Conservation (phyloP, 1,284 basidiomycete genomes). For the Anthracocystis panici-leucophaei region DNA sequence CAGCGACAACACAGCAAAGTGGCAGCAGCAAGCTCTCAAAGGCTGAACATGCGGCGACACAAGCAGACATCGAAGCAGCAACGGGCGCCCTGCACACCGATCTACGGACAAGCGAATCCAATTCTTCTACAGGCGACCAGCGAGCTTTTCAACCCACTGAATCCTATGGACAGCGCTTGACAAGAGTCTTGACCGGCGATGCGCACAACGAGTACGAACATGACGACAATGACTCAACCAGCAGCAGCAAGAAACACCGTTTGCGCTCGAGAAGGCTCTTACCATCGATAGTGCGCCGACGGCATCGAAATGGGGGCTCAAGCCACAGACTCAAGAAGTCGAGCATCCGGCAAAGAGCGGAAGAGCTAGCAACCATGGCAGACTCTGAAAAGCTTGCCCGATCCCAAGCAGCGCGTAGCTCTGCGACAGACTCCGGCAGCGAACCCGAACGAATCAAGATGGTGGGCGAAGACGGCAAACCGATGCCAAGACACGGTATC, state of each 20-base stretch:
- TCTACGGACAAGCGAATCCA: background rate
- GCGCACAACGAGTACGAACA: background rate
- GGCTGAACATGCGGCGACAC: background rate
- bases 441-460: conserved; percentile 38
- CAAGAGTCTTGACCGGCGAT: conserved; percentile 39
- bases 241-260: conserved; percentile 6
- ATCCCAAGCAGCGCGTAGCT: conserved; percentile 2
- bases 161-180: conserved; percentile 36
- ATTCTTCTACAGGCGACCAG: background rate
- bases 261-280: conserved; percentile 8
- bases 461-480: conserved; percentile 45
- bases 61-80: conserved; percentile 27
- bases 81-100: conserved; percentile 1
- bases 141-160: conserved; percentile 22
- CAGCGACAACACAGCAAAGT: background rate
- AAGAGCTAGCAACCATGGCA: conserved; percentile 33
- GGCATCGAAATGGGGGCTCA: conserved; percentile 10
- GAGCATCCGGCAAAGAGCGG: conserved; percentile 27
- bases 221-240: background rate
- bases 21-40: background rate
- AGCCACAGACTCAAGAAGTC: conserved; percentile 6
- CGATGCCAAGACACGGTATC: conserved; percentile 42
- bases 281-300: conserved; percentile 10
- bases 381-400: conserved; percentile 40
- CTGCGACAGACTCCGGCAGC: conserved; percentile 5